Conservation (phyloP, 192 early-diverging fungal species). For the Backusella psychrophila region DNA sequence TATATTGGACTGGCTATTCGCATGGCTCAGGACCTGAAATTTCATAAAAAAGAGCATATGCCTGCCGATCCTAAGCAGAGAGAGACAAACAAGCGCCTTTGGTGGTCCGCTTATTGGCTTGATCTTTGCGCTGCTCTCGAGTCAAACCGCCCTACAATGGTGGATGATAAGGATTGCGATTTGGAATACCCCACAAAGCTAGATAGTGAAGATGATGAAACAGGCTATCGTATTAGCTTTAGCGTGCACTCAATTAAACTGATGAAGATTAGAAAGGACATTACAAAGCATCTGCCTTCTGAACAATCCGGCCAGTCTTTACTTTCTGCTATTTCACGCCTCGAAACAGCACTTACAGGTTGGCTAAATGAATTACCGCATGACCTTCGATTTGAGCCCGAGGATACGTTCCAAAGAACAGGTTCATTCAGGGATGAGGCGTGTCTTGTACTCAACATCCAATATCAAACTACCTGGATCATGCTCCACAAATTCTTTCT, state of each 20-base stretch:
- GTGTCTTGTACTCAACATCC: conserved; percentile 39
- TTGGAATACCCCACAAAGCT: conserved; percentile 36
- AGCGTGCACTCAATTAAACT: conserved; percentile 41
- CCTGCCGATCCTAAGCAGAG: conserved; percentile 29
- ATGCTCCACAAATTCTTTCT: conserved; percentile 46
- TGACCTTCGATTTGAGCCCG: conserved; percentile 33
- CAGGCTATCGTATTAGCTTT: conserved; percentile 36
- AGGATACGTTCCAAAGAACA: conserved; percentile 23
- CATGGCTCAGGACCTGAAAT: conserved; percentile 42
- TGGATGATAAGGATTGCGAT: conserved; percentile 44
- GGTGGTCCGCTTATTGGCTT: conserved; percentile 46
- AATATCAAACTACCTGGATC: conserved; percentile 43
- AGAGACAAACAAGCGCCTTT: conserved; percentile 39
- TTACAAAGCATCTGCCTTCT: conserved; percentile 43
- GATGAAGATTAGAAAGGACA: conserved; percentile 44
- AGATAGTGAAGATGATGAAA: conserved; percentile 37
- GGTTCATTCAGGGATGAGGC: conserved; percentile 39
- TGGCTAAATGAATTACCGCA: conserved; percentile 37
- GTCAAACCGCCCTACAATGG: conserved; percentile 43
- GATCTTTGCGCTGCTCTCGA: conserved; percentile 43
- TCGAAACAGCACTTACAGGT: conserved; percentile 37
- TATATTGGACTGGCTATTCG: conserved; percentile 44
- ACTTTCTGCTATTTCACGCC: conserved; percentile 37
- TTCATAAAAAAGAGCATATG: conserved; percentile 38
- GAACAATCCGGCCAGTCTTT: conserved; percentile 44